Conservation (phyloP, 305 asterid species). For the Fraxinus floribunda region DNA sequence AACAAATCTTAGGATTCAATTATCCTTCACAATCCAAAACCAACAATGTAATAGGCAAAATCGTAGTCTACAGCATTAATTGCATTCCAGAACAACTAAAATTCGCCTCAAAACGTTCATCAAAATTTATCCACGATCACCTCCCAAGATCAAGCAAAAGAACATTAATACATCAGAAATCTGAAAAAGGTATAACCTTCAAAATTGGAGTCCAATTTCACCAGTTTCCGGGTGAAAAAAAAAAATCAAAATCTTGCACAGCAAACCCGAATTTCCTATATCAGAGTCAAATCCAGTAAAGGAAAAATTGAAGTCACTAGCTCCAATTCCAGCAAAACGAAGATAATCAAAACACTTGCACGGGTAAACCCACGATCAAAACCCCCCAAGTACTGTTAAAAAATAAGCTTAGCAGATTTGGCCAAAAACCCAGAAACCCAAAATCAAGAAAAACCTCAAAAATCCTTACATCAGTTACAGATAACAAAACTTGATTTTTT, state of each 20-base stretch:
- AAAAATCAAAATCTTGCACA: neutral
- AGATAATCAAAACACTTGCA: constrained; percentile 12
- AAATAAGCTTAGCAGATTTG: neutral
- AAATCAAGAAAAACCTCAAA: neutral
- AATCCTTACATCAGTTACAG: neutral
- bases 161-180: neutral
- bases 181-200: neutral
- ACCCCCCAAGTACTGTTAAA: constrained; percentile 10
- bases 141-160: neutral
- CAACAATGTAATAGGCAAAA: neutral
- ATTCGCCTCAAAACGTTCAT: neutral
- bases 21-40: neutral
- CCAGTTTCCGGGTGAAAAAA: neutral
- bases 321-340: neutral
- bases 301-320: neutral
- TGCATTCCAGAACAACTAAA: neutral
- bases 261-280: neutral
- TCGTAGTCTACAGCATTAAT: neutral
- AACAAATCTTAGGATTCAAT: constrained; percentile 9
- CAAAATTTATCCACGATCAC: constrained; percentile 3
- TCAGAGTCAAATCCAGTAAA: neutral
- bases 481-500: neutral
- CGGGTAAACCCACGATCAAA: constrained; percentile 15
- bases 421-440: neutral
- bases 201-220: neutral